Base-by-base conservation (phyloP, 352 stramenopile species). In the Globisporangium rhizosaccharum region DNA sequence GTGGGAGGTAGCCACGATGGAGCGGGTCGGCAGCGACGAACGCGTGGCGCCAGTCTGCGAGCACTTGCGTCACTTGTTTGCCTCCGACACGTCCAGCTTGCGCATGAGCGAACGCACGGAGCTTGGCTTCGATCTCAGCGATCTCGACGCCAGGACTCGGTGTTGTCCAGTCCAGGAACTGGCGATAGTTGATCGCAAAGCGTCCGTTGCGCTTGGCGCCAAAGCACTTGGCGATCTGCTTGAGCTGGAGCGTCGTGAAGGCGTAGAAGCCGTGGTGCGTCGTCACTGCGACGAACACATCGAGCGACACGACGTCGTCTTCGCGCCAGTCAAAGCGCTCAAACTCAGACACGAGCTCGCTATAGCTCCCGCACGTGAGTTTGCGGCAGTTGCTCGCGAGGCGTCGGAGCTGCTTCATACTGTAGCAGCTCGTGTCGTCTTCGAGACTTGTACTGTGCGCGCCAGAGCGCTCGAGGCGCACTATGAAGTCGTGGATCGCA, bases 111-210 rank as follows among this genome's bases (percentile, higher is more conserved):
- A 62, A 72, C n/a, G 62, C 62, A 23, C 71, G 79, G 10, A 90
- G 64, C 42, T 85, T 87, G 25, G 60, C 46, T 42, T 88, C 79
- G 15, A 88, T 59, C 15, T 59, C 61, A 26, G 75, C 68, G 20
- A 88, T 73, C 28, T 75, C 66, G 9, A 71, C 52, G 23, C 66
- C 37, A 17, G 66, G 53, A 51, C 20, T 59, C 18, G 73, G 79
- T 8, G 73, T 85, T 37, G 75, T 79, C 82, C 82, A 92, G 54
- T 90, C 74, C 33, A 92, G 55, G 25, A 89, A 88, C 41, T 85
- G 68, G 3, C 67, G 67, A 51, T 88, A 90, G 37, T 89, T 85
- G 30, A 92, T 75, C 2, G 73, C 78, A 57, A 86, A 88, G 3
- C 59, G 41, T 0, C 69, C 70, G 15, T 70, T 66, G n/a, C 62